Conservation (phyloP, 768 basidiomycete genomes). For the Amanita brunnescens region DNA sequence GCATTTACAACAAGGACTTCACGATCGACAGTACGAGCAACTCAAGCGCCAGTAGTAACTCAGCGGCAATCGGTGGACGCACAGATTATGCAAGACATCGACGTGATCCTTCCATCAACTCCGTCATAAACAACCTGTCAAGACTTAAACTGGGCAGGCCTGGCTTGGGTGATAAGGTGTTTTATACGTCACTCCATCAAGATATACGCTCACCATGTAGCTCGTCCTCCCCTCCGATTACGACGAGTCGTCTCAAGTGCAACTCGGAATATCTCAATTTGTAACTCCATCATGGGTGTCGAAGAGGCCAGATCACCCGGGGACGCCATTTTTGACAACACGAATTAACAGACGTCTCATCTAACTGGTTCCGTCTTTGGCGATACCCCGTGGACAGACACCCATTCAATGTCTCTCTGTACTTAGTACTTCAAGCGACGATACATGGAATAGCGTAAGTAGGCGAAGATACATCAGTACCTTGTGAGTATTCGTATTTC, state of each 20-base stretch:
- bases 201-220: conserved; percentile 50
- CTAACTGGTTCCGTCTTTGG: conserved; percentile 60
- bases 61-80: conserved; percentile 45
- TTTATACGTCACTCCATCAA: conserved; percentile 35
- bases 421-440: conserved; percentile 41
- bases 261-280: conserved; percentile 31
- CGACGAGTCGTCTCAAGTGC: conserved; percentile 12
- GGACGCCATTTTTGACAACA: conserved; percentile 60
- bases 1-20: conserved; percentile 55
- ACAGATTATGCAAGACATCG: conserved; percentile 53
- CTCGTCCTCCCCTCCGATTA: conserved; percentile 52
- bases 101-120: conserved; percentile 53
- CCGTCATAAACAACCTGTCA: conserved; percentile 56
- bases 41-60: conserved; percentile 50
- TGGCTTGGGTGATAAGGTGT: conserved; percentile 83
- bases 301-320: conserved; percentile 26
- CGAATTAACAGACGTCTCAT: conserved; percentile 37
- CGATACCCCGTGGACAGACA: conserved; percentile 31
- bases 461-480: conserved; percentile 50
- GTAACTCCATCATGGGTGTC: conserved; percentile 62
- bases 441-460: too few species aligned
- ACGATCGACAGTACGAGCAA: conserved; percentile 44
- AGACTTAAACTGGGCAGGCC: conserved; percentile 53
- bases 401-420: conserved; percentile 62
- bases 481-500: conserved; percentile 39